Evolutionary conservation across 306 rosid species (phyloP).

Genomic region (Corylus americana): DNA sequence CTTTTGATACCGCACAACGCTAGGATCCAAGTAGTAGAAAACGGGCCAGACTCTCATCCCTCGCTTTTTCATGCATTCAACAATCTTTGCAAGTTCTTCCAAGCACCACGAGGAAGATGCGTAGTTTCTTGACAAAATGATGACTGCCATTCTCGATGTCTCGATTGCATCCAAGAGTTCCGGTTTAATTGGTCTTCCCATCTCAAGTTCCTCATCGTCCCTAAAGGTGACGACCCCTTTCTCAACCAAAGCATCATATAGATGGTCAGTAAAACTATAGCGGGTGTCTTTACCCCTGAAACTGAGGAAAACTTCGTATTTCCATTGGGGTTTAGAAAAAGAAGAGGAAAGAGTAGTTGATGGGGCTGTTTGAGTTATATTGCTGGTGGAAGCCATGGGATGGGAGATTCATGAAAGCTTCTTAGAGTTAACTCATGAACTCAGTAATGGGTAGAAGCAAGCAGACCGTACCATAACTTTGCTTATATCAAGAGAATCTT

Average conservation of each 20-base stretch:
- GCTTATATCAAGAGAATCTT: too few relatives aligned
- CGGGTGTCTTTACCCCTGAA: conserved; percentile 21
- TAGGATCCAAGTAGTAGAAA: conserved; percentile 9
- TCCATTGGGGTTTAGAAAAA: background rate
- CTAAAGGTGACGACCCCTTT: conserved; percentile 1
- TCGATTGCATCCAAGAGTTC: conserved; percentile 23
- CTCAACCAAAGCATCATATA: background rate
- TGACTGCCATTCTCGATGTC: conserved; percentile 15
- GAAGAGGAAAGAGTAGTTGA: conserved; percentile 11
- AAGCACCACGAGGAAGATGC: conserved; percentile 10
- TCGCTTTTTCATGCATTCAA: background rate
- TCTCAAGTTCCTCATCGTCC: background rate
- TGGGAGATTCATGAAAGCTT: too few relatives aligned
- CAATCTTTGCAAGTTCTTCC: conserved; percentile 23
- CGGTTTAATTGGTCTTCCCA: background rate
- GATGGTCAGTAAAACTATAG: background rate
- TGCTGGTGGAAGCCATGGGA: background rate
- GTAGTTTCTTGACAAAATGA: conserved; percentile 13
- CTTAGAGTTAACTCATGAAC: too few relatives aligned
- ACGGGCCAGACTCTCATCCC: background rate
- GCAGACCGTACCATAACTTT: too few relatives aligned
- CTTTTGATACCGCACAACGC: background rate
- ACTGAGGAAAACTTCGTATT: conserved; percentile 21
- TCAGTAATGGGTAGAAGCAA: too few relatives aligned
- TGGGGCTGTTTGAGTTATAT: background rate